Evolutionary conservation across 1,139 yeast genomes (phyloP), one percentile per base, ranked within the genome.

Genomic region (Scheffersomyces lignicola): DNA sequence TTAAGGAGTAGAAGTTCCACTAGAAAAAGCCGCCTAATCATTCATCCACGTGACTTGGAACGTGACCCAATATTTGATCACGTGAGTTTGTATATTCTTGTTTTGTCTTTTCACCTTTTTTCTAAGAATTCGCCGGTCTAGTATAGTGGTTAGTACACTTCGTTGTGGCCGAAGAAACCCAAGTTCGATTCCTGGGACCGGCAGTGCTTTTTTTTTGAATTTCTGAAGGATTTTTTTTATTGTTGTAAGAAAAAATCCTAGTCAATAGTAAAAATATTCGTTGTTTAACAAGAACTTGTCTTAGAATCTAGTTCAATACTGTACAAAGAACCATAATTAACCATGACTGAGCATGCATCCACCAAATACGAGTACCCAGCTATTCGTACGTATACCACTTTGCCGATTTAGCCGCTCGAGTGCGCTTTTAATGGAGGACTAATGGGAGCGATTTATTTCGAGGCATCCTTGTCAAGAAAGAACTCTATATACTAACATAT

Each of bases 111-210:
- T n/a, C 23, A 20, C n/a, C n/a, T 20, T 5, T 14, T 5, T 25
- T 25, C 16, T 29, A 32, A 12, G 22, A 36, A 46, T 17, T 7
- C 33, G 67, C 68, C 65, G 67, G 60, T 56, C 65, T 62, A 57
- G 69, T 62, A 62, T 62, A 62, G 69, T 62, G 69, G 69, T 62
- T 47, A 62, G 69, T 63, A 63, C 69, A 60, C 61, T 54, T 62
- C 68, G 64, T 63, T 63, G 69, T 63, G 69, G 69, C 69, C 64
- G 68, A 62, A 54, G 61, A 56, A 54, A 62, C 69, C 69, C 69
- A 64, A 56, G 69, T 64, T 62, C 68, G 69, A 62, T 62, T 62
- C 67, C 67, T 61, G 68, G 68, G 65, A 58, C 60, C 67, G 65
- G 68, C 67, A 62, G 23, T 18, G 37, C 41, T 51, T 51, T 50